Evolutionary conservation across 1,139 yeast genomes (phyloP).

Genomic region (Zygoascus hellenicus): DNA sequence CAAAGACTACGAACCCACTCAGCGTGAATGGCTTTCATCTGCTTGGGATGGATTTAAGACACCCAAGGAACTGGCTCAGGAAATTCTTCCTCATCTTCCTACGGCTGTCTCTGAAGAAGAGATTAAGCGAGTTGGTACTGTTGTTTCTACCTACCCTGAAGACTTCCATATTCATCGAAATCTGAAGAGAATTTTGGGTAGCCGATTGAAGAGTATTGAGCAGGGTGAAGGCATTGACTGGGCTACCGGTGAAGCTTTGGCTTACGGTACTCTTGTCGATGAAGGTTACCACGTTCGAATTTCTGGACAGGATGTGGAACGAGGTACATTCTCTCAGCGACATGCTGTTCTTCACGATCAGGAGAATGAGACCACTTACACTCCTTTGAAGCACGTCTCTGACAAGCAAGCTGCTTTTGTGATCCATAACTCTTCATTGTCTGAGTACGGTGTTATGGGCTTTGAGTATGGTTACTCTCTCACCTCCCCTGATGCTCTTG

Average conservation of each 20-base stretch:
- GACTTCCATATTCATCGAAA: constrained; percentile 91
- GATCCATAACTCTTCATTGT: constrained; percentile 92
- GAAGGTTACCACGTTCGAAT: constrained; percentile 98
- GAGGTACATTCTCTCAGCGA: constrained; percentile 99
- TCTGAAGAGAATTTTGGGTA: constrained; percentile 86
- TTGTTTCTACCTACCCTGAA: constrained; percentile 75
- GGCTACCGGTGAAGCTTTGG: constrained; percentile 99
- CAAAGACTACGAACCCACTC: constrained; percentile 84
- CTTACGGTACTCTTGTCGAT: constrained; percentile 83
- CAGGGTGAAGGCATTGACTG: constrained; percentile 95
- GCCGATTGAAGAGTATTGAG: constrained; percentile 82
- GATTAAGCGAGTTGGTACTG: constrained; percentile 72
- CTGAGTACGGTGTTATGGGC: constrained; percentile 99
- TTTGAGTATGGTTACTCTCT: constrained; percentile 98
- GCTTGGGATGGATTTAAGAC: constrained; percentile 99
- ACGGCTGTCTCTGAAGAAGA: constrained; percentile 75
- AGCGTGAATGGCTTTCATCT: constrained; percentile 96
- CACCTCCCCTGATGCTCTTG: constrained; percentile 94
- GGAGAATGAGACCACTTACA: constrained; percentile 70
- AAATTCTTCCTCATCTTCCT: constrained; percentile 92
- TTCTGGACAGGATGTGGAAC: constrained; percentile 99
- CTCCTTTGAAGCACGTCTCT: constrained; percentile 75
- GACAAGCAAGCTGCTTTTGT: constrained; percentile 83
- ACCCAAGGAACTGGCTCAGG: constrained; percentile 94
- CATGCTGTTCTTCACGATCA: constrained; percentile 98